Conservation (phyloP, 371 early-diverging fungal species). For the Coemansia sp. region DNA sequence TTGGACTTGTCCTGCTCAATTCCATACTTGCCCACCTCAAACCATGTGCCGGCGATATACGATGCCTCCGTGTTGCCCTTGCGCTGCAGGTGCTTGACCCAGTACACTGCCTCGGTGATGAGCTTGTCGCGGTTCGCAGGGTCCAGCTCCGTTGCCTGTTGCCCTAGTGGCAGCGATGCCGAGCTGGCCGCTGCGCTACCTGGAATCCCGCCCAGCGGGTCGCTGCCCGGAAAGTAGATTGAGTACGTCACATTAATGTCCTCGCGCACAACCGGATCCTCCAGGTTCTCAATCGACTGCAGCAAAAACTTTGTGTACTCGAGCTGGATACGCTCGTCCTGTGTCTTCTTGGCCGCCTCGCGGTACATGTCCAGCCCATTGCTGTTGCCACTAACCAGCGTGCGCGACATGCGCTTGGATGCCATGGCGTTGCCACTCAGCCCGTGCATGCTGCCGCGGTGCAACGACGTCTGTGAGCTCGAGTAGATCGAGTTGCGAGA, state of each 20-base stretch:
- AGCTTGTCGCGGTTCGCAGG: slow-evolving; percentile 52
- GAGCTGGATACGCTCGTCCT: slow-evolving; percentile 64
- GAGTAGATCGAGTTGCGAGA: slow-evolving; percentile 52
- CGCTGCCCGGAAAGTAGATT: slow-evolving; percentile 49
- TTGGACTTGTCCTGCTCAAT: slow-evolving; percentile 57
- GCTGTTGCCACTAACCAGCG: slow-evolving; percentile 58
- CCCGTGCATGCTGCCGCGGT: slow-evolving; percentile 43
- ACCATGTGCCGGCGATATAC: slow-evolving; percentile 69
- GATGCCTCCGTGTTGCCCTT: slow-evolving; percentile 69
- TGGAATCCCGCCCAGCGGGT: slow-evolving; percentile 13
- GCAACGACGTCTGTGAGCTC: slow-evolving; percentile 50
- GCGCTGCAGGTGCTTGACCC: slow-evolving; percentile 69
- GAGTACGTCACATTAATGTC: slow-evolving; percentile 51
- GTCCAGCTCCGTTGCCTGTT: slow-evolving; percentile 46
- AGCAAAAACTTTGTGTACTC: slow-evolving; percentile 74
- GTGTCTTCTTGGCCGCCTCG: slow-evolving; percentile 73
- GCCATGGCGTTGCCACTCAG: slow-evolving; percentile 23
- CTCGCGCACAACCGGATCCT: slow-evolving; percentile 44
- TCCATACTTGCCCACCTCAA: slow-evolving; percentile 63
- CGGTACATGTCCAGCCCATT: slow-evolving; percentile 66
- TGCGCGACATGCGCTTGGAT: slow-evolving; percentile 57
- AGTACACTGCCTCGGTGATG: slow-evolving; percentile 66
- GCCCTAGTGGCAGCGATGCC: slow-evolving; percentile 50
- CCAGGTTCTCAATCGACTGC: slow-evolving; percentile 52
- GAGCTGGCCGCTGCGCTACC: slow-evolving; percentile 37